A percentile compares a stretch with the other conserved stretches of the same genome.
Evolutionary conservation across 1,284 basidiomycete genomes (phyloP).

Genomic region (Sporisorium graminicola): DNA sequence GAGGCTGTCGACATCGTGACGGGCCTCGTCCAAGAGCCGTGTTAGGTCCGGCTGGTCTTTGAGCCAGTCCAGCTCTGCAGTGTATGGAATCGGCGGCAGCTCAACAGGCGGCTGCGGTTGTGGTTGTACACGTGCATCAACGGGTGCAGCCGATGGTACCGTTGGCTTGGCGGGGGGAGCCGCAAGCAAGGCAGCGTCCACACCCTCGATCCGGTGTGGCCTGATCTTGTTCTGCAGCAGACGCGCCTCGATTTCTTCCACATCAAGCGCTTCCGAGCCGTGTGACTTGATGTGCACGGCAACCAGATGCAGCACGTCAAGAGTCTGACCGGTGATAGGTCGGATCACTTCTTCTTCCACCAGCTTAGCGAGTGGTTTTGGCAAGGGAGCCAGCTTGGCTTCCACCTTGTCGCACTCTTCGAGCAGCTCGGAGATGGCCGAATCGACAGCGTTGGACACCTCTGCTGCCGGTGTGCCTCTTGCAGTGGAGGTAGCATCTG

Average conservation of each 20-base stretch:
- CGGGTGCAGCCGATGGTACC: not conserved
- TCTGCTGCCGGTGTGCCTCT: slow-evolving; percentile 13
- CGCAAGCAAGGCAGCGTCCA: not conserved
- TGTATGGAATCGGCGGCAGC: slow-evolving; percentile 18
- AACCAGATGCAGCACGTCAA: slow-evolving; percentile 45
- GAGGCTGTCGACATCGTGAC: slow-evolving; percentile 40
- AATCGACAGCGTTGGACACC: slow-evolving; percentile 5
- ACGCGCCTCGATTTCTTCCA: slow-evolving; percentile 22
- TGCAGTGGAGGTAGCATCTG: slow-evolving; percentile 3
- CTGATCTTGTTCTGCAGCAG: slow-evolving; percentile 21
- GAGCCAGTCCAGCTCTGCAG: slow-evolving; percentile 37
- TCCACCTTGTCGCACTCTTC: slow-evolving; percentile 13
- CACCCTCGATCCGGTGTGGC: slow-evolving; percentile 19
- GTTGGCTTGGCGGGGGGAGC: not conserved
- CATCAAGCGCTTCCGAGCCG: slow-evolving; percentile 18
- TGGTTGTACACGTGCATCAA: not conserved
- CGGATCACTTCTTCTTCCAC: slow-evolving; percentile 44
- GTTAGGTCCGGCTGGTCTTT: slow-evolving; percentile 36
- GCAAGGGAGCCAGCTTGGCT: slow-evolving; percentile 26
- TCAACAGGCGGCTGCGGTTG: not conserved
- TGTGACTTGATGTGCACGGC: slow-evolving; percentile 17
- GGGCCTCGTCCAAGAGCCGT: slow-evolving; percentile 40
- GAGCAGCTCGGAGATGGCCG: slow-evolving; percentile 19
- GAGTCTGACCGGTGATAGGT: slow-evolving; percentile 34
- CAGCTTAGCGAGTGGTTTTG: slow-evolving; percentile 22